phyloP scores from a whole-genome alignment of 1,139 yeast species.

The Spathaspora sp. region DNA sequence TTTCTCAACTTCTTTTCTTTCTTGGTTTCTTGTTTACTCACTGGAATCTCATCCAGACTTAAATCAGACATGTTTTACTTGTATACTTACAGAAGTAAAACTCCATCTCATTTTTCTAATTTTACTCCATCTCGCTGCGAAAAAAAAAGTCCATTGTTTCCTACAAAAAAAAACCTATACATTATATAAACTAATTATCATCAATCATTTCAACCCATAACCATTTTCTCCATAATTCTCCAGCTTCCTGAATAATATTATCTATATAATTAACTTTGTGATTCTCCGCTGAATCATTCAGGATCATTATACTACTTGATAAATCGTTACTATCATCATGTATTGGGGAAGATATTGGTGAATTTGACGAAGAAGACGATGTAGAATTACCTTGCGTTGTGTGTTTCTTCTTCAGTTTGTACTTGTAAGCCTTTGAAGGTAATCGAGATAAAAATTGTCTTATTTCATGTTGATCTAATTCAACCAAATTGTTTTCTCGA shows the following conservation, averaged over 20 bases:
- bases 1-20: conserved; percentile 16
- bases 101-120: background rate
- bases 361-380: conserved; percentile 13
- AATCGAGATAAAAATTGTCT: conserved; percentile 69
- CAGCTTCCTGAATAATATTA: conserved; percentile 72
- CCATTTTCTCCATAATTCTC: conserved; percentile 89
- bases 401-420: conserved; percentile 20
- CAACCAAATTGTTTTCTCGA: conserved; percentile 74
- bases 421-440: conserved; percentile 42
- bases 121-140: background rate
- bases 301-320: conserved; percentile 22
- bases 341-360: conserved; percentile 11
- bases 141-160: background rate
- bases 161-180: background rate
- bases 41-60: conserved; percentile 3
- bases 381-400: conserved; percentile 9
- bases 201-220: conserved; percentile 70
- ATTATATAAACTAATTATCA: conserved; percentile 22
- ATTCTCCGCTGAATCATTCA: conserved; percentile 33
- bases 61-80: conserved; percentile 9
- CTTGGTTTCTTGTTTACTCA: conserved; percentile 15
- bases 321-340: conserved; percentile 10
- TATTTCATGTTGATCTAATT: conserved; percentile 87
- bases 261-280: conserved; percentile 60
- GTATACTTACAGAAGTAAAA: background rate